phyloP scores from a whole-genome alignment of 257 asterid genomes.

The Eustoma russellianum region DNA sequence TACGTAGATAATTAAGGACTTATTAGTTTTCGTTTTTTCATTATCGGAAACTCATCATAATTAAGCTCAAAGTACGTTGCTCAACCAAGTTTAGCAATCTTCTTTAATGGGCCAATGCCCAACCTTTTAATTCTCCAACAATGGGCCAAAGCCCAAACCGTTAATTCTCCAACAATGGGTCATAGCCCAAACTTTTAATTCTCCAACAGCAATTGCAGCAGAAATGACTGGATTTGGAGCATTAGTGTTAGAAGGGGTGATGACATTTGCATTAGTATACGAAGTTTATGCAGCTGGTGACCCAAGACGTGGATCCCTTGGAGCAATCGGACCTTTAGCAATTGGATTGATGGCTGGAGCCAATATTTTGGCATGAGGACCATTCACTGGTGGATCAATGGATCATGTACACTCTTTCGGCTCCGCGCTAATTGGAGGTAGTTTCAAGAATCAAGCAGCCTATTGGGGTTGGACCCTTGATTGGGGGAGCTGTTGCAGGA shows the following conservation, averaged over 20 bases:
- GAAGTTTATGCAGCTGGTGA: conserved; percentile 57
- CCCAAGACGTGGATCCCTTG: conserved; percentile 35
- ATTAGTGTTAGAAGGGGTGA: conserved; percentile 54
- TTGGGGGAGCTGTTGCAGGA: conserved; percentile 65
- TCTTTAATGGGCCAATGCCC: too few species aligned
- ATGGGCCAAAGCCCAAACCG: too few species aligned
- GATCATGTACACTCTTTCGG: conserved; percentile 80
- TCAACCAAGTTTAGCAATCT: too few species aligned
- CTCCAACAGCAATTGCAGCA: conserved; percentile 32
- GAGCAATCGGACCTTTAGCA: conserved; percentile 55
- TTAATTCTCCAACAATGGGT: too few species aligned
- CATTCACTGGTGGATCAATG: conserved; percentile 86
- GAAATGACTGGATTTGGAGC: conserved; percentile 94
- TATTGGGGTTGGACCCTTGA: conserved; percentile 81
- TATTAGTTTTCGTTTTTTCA: too few species aligned
- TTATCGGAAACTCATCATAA: too few species aligned
- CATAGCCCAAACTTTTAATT: conserved; percentile 25
- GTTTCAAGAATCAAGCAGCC: conserved; percentile 68
- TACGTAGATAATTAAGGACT: too few species aligned
- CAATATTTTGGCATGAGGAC: conserved; percentile 65
- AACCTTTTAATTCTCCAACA: too few species aligned
- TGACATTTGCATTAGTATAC: conserved; percentile 72
- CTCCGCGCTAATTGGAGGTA: conserved; percentile 49
- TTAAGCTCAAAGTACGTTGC: too few species aligned
- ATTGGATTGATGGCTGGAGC: conserved; percentile 67